phyloP scores from a whole-genome alignment of 2,329 filamentous ascomycete genomes.

The Fusarium sp. region DNA sequence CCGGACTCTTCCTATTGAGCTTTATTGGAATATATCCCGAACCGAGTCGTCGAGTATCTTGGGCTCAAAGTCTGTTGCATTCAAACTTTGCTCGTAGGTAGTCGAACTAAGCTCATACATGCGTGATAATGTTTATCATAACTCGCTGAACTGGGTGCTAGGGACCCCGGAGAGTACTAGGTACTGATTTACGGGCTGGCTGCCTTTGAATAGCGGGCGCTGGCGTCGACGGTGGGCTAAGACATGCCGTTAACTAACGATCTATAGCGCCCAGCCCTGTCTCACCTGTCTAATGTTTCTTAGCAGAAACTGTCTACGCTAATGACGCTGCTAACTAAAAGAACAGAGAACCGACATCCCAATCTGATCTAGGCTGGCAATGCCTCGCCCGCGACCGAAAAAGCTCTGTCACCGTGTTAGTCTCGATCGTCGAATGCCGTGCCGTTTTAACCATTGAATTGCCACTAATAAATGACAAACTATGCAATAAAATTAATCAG shows the following conservation, averaged over 20 bases:
- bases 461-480: constrained; percentile 15
- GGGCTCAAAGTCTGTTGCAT: background rate
- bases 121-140: background rate
- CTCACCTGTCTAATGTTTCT: background rate
- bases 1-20: background rate
- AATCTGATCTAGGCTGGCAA: constrained; percentile 13
- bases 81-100: background rate
- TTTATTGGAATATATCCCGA: constrained; percentile 5
- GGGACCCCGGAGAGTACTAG: background rate
- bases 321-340: background rate
- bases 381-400: constrained; percentile 5
- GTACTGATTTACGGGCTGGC: background rate
- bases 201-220: background rate
- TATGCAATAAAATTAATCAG: constrained; percentile 24
- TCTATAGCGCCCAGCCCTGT: constrained; percentile 16
- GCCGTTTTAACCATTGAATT: constrained; percentile 16
- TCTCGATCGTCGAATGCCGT: background rate
- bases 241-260: background rate
- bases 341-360: background rate
- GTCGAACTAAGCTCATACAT: background rate
- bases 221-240: background rate
- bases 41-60: background rate
- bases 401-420: constrained; percentile 1
- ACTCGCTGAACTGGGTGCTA: background rate
- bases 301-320: background rate